Evolutionary conservation across 106 monocot genomes (phyloP).

Genomic region (Xerophyta viscosa): DNA sequence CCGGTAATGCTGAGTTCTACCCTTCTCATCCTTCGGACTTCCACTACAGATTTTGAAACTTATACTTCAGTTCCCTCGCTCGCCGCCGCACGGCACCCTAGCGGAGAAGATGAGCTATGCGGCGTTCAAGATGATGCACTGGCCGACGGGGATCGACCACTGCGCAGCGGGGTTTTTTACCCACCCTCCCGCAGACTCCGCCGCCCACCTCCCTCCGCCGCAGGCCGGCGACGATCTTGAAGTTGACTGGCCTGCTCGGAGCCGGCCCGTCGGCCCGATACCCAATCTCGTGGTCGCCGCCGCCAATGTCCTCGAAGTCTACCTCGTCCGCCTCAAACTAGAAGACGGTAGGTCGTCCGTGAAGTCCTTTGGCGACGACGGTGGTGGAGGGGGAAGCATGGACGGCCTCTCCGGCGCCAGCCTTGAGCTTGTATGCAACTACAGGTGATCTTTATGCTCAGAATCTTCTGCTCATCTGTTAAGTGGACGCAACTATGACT

Average conservation of each 20-base stretch:
- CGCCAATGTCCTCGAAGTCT: slow-evolving; percentile 81
- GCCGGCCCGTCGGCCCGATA: slow-evolving; percentile 32
- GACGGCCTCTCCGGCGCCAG: slow-evolving; percentile 60
- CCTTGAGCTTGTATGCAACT: slow-evolving; percentile 80
- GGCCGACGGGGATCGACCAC: slow-evolving; percentile 86
- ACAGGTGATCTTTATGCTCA: too few species aligned
- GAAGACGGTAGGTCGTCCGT: slow-evolving; percentile 27
- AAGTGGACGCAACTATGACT: too few species aligned
- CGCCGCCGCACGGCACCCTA: too few species aligned
- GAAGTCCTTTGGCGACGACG: slow-evolving; percentile 11
- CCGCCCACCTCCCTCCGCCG: slow-evolving; percentile 12
- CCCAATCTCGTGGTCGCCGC: slow-evolving; percentile 70
- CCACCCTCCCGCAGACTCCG: slow-evolving; percentile 40
- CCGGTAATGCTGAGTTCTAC: too few species aligned
- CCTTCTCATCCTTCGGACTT: too few species aligned
- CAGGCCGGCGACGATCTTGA: slow-evolving; percentile 51
- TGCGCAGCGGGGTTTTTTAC: slow-evolving; percentile 91
- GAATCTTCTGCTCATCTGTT: too few species aligned
- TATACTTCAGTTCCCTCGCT: too few species aligned
- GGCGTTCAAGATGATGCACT: slow-evolving; percentile 91
- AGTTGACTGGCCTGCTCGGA: slow-evolving; percentile 23
- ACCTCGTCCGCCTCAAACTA: slow-evolving; percentile 59
- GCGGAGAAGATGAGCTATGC: slow-evolving; percentile 81
- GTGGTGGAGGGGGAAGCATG: slow-evolving; percentile 37
- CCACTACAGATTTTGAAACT: too few species aligned